Conservation (phyloP, 2,329 filamentous ascomycete genomes). For the Monosporascus cannonballus region DNA sequence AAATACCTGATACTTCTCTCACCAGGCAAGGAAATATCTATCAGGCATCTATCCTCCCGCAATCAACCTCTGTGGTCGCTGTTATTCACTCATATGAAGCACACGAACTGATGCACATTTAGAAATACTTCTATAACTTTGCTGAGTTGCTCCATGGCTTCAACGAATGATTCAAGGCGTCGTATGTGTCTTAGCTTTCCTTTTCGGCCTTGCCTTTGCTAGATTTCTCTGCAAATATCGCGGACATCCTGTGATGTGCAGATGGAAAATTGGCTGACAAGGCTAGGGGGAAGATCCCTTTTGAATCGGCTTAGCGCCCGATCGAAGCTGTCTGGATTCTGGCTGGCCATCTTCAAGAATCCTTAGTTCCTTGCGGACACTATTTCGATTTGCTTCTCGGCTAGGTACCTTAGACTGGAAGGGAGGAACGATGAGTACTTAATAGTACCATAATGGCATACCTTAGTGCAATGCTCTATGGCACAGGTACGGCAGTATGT, state of each 20-base stretch:
- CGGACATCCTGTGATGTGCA: background rate
- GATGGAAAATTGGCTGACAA: background rate
- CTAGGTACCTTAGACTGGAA: too few relatives aligned
- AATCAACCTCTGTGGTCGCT: too few relatives aligned
- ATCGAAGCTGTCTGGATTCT: background rate
- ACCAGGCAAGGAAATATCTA: too few relatives aligned
- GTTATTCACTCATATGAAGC: background rate
- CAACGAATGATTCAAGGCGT: background rate
- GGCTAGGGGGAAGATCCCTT: background rate
- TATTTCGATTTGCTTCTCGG: too few relatives aligned
- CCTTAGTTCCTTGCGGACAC: too few relatives aligned
- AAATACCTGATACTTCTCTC: too few relatives aligned
- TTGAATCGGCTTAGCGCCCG: background rate
- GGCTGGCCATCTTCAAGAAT: background rate
- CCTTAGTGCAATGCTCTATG: too few relatives aligned
- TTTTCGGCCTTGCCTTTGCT: background rate
- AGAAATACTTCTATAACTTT: background rate
- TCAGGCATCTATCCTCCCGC: too few relatives aligned
- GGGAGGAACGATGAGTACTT: too few relatives aligned
- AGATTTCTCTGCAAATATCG: background rate
- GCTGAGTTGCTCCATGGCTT: background rate
- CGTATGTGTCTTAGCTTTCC: background rate
- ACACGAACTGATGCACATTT: background rate
- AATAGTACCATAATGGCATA: too few relatives aligned
- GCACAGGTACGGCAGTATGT: too few relatives aligned